Base-by-base conservation (phyloP, 2,329 filamentous ascomycete genomes). In the Fusarium subtropicale region DNA sequence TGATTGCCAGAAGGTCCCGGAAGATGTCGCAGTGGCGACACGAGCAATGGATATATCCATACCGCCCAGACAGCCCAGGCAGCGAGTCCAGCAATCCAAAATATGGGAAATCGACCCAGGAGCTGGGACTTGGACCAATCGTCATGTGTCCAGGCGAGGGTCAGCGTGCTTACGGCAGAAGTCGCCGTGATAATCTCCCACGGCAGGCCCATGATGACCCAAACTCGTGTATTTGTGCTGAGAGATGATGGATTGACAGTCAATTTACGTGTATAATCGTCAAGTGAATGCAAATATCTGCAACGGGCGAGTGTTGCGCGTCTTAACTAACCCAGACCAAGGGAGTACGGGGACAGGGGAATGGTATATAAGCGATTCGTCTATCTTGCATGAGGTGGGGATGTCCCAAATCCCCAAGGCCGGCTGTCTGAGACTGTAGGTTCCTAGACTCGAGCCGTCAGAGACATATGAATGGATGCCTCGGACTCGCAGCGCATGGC, bases 11-110 rank as follows among this genome's bases (percentile, higher is more conserved):
- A 65, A 0, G 84, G 84, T 42, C 81, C 80, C 4, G 86, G 86
- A 8, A 88, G 75, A 51, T 80, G 77, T 18, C 82, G 79, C 58
- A 87, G 76, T 4, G 85, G 84, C 22, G 86, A 88, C 68, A 86
- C 79, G 68, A 81, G 75, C 30, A 81, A 80, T 18, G 85, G 85
- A 69, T 83, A 87, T 33, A 87, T 73, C 41, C 86, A 75, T 24
- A 83, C 71, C 3, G 68, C 69, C 79, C 81, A 87, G n/a, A 81
- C 16, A 18, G 44, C 74, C 75, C 78, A 85, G 5, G 69, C 36
- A 11, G 79, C 34, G 22, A 79, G 61, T 63, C 82, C 78, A 5
- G 78, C 48, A 4, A 76, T 8, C 79, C 79, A 86, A 30, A 78
- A 60, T 15, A 65, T 64, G 9, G 71, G 41, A 55, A 85, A 85